phyloP scores from a whole-genome alignment of 108 stramenopile species.

The Nannochloropsis oceanica region DNA sequence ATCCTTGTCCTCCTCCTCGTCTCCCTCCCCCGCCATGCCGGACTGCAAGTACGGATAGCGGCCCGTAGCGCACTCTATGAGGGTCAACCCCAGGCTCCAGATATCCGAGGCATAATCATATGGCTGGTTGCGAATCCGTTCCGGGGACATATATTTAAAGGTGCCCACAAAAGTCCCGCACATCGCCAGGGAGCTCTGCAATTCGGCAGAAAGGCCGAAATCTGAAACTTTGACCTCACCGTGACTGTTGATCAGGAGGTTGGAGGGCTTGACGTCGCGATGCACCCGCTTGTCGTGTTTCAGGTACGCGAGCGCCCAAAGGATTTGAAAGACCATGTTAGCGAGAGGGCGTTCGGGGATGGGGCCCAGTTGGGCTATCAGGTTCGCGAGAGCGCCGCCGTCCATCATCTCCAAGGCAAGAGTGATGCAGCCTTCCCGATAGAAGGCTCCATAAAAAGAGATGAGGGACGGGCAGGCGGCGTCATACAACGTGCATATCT shows the following conservation, averaged over 20 bases:
- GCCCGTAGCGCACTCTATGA: conserved; percentile 37
- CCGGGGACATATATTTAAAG: conserved; percentile 51
- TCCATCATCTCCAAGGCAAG: conserved; percentile 52
- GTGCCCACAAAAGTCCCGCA: conserved; percentile 50
- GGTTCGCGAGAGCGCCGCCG: conserved; percentile 37
- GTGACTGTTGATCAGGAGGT: conserved; percentile 43
- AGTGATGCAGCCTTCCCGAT: conserved; percentile 45
- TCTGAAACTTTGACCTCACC: conserved; percentile 45
- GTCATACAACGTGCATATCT: conserved; percentile 45
- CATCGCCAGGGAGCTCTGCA: conserved; percentile 39
- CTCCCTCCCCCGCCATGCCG: neutral
- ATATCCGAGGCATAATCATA: conserved; percentile 39
- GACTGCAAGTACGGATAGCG: conserved; percentile 26
- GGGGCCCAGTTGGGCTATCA: conserved; percentile 24
- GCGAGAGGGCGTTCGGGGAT: conserved; percentile 42
- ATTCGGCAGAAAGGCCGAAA: conserved; percentile 34
- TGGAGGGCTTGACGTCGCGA: conserved; percentile 44
- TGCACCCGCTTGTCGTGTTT: conserved; percentile 41
- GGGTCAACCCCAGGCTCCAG: conserved; percentile 41
- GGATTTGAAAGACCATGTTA: conserved; percentile 38
- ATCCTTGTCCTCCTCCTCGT: neutral
- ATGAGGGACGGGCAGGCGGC: conserved; percentile 40
- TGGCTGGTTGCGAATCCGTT: conserved; percentile 29
- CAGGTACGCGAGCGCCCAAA: conserved; percentile 44
- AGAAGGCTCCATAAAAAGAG: conserved; percentile 46